Conservation (phyloP, 768 basidiomycete genomes). For the Nidularia sp. region DNA sequence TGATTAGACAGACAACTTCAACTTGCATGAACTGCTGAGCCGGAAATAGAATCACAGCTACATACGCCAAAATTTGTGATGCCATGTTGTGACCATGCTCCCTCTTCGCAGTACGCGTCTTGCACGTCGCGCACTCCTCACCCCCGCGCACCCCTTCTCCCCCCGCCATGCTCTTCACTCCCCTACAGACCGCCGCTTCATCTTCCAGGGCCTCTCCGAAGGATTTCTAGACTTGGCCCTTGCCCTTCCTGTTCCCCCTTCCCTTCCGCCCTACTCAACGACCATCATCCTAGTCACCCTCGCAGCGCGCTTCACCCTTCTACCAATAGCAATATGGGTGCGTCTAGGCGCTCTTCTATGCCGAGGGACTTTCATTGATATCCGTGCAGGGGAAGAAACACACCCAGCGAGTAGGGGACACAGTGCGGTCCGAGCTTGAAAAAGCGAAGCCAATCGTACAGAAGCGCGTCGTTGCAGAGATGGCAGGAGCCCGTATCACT, state of each 20-base stretch:
- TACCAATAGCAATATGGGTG: conserved; percentile 80
- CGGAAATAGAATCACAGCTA: too few relatives aligned
- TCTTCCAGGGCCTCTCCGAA: conserved; percentile 45
- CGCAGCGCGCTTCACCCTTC: conserved; percentile 52
- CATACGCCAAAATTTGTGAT: too few relatives aligned
- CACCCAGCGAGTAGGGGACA: conserved; percentile 55
- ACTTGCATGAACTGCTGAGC: too few relatives aligned
- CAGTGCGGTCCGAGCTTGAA: conserved; percentile 54
- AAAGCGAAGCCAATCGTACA: conserved; percentile 39
- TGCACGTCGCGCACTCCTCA: conserved; percentile 13
- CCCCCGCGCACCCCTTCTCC: conserved; percentile 6
- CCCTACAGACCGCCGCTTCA: conserved; percentile 19
- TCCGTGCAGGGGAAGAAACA: conserved; percentile 52
- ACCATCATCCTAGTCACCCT: conserved; percentile 72
- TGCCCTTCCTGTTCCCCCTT: conserved; percentile 69
- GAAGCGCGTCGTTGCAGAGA: conserved; percentile 40
- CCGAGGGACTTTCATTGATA: conserved; percentile 6
- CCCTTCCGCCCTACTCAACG: conserved; percentile 66
- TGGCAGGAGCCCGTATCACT: conserved; percentile 51
- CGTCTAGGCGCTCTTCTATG: conserved; percentile 12
- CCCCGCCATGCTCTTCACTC: conserved; percentile 4
- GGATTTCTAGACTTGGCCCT: conserved; percentile 74
- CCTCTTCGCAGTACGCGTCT: conserved; percentile 24
- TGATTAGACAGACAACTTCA: neutral
- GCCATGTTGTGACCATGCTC: conserved; percentile 18